These are phyloP conservation scores for Mangifera indica DNA, from an alignment of 345 rosid genomes.

Conservation along the genomic window DNA sequence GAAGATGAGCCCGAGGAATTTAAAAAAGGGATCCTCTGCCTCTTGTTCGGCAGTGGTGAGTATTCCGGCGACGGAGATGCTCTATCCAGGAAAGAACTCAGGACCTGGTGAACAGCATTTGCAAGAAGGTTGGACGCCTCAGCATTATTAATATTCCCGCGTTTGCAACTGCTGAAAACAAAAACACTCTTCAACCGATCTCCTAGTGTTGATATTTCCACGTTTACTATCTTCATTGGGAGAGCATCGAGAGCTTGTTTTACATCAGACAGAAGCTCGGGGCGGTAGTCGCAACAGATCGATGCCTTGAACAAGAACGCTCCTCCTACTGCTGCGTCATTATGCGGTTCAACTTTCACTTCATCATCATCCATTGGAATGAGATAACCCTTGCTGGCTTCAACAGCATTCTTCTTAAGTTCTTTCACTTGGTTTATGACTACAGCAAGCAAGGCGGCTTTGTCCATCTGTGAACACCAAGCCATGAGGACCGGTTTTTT, in stretches of 20 bases:
- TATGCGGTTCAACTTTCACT: slow-evolving; percentile 43
- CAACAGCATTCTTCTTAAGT: slow-evolving; percentile 45
- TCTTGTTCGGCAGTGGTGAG: slow-evolving; percentile 43
- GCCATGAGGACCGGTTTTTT: neutral
- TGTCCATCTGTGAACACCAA: slow-evolving; percentile 55
- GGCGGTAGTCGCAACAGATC: slow-evolving; percentile 54
- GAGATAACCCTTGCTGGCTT: slow-evolving; percentile 45
- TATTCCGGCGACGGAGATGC: slow-evolving; percentile 36
- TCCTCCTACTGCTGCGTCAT: slow-evolving; percentile 22
- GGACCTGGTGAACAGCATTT: slow-evolving; percentile 30
- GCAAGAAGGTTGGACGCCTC: slow-evolving; percentile 26
- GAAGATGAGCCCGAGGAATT: slow-evolving; percentile 52
- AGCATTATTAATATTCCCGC: slow-evolving; percentile 8
- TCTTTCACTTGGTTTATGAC: slow-evolving; percentile 51
- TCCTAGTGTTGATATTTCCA: slow-evolving; percentile 55
- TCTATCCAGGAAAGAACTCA: slow-evolving; percentile 46
- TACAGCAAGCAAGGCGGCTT: slow-evolving; percentile 68
- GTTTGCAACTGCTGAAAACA: slow-evolving; percentile 33
- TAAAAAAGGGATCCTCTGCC: slow-evolving; percentile 38
- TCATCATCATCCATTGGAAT: slow-evolving; percentile 56
- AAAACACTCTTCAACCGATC: slow-evolving; percentile 49
- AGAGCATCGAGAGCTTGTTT: slow-evolving; percentile 49
- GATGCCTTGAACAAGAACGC: slow-evolving; percentile 40
- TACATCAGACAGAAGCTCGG: slow-evolving; percentile 48
- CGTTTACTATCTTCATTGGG: slow-evolving; percentile 36